Base-by-base conservation (phyloP, 306 rosid genomes). In the Gastrolobium bilobum region DNA sequence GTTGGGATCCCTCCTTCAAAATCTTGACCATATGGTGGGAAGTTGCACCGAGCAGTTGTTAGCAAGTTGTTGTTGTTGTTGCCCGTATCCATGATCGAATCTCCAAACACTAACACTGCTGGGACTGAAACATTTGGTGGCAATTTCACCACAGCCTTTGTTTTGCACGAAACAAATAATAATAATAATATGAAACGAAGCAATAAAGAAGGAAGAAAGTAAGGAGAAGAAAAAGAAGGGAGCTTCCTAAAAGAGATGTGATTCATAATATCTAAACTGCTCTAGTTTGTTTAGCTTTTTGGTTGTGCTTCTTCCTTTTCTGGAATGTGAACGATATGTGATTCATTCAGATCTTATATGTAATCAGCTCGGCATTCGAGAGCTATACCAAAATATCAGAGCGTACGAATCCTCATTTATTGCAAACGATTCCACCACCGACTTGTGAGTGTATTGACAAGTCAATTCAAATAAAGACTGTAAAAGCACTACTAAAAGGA, bases 21-120 rank as follows among this genome's bases (percentile, higher is more conserved):
- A 4, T 37, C 39, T 37, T 37, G 26, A 20, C 82, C 82, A 20
- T 78, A 78, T 34, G 82, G 82, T 3, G 42, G 68, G 69, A 43
- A 78, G 13, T 78, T 68, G 70, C 82, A 78, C 14, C 20, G 30
- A 0, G 82, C 82, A 2, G 52, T 0, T 0, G 82, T 78, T 48
- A 0, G 2, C 1, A 4, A 6, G 61, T 68, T 78, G 44, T 80
- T 0, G 83, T 90, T 88, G 86, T 91, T 91, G 72, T 81, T 90
- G 59, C 96, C 96, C 0, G 96, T 91, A 51, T 91, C 96, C 78
- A 89, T 77, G 54, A 91, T 85, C 0, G 93, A 88, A 20, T 91
- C 96, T 34, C 96, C 96, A 4, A 91, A 84, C 42, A 83, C 85
- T 0, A 83, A 53, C 2, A 87, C 67, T 1, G 92, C 95, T 1